Conservation (phyloP, 2,329 filamentous ascomycete species). For the Diaporthe capsici region DNA sequence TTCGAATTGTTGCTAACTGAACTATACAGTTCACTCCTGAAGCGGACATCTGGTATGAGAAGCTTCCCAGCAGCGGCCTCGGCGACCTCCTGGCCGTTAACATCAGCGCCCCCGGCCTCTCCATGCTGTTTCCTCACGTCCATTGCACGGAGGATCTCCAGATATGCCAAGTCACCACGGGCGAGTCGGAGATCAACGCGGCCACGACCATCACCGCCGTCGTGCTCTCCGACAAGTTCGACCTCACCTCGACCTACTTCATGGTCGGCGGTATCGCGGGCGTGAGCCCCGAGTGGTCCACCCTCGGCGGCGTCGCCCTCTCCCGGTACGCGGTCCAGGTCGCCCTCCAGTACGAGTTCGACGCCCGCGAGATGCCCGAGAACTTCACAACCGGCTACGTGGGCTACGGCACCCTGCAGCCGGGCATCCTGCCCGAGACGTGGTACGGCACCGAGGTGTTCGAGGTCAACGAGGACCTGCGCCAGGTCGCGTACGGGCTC, state of each 20-base stretch:
- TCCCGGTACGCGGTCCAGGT: slow-evolving; percentile 80
- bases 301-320: slow-evolving; percentile 76
- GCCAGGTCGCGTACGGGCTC: slow-evolving; percentile 65
- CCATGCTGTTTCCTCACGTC: slow-evolving; percentile 74
- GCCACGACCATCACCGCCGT: slow-evolving; percentile 76
- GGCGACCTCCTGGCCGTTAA: slow-evolving; percentile 70
- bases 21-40: slow-evolving; percentile 70
- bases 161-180: slow-evolving; percentile 78
- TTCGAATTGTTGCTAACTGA: not conserved
- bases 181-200: slow-evolving; percentile 82
- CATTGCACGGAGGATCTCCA: slow-evolving; percentile 73
- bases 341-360: slow-evolving; percentile 82
- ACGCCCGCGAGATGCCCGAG: slow-evolving; percentile 75
- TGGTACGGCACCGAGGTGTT: slow-evolving; percentile 80
- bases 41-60: slow-evolving; percentile 72
- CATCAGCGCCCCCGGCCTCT: slow-evolving; percentile 73
- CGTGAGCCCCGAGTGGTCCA: slow-evolving; percentile 77
- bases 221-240: slow-evolving; percentile 72
- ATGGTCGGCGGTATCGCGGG: slow-evolving; percentile 80
- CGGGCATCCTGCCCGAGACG: slow-evolving; percentile 69
- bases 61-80: slow-evolving; percentile 59
- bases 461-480: slow-evolving; percentile 73
- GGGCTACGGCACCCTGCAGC: slow-evolving; percentile 69
- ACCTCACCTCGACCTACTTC: slow-evolving; percentile 79
- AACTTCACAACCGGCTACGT: slow-evolving; percentile 80